A percentile compares a stretch with the other conserved stretches of the same genome.
Conservation (phyloP, 371 early-diverging fungal species). For the Circinella umbellata region DNA sequence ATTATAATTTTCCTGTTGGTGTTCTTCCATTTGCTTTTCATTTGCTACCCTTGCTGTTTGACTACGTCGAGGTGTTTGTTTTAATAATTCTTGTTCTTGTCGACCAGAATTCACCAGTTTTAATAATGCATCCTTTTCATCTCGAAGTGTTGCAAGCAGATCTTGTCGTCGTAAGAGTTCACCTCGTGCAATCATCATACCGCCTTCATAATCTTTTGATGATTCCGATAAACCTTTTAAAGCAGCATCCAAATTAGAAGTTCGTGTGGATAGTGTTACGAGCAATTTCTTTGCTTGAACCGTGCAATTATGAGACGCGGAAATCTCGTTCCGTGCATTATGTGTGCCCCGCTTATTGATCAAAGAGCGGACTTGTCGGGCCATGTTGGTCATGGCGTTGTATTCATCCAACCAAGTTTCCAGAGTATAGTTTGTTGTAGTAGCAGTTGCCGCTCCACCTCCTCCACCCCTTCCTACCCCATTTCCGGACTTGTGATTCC, state of each 20-base stretch:
- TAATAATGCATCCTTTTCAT: slow-evolving; percentile 66
- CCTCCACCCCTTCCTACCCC: slow-evolving; percentile 31
- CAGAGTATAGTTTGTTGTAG: slow-evolving; percentile 53
- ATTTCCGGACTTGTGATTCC: no score
- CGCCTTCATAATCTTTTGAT: slow-evolving; percentile 13
- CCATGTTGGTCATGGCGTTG: slow-evolving; percentile 58
- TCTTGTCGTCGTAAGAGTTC: slow-evolving; percentile 78
- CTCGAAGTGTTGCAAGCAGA: slow-evolving; percentile 67
- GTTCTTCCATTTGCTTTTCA: not conserved
- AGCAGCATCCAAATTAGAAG: slow-evolving; percentile 60
- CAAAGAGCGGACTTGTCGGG: slow-evolving; percentile 73
- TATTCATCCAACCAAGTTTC: slow-evolving; percentile 85
- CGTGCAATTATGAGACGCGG: slow-evolving; percentile 73
- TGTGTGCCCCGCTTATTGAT: slow-evolving; percentile 71
- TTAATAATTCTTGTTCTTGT: slow-evolving; percentile 44
- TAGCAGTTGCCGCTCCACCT: slow-evolving; percentile 25
- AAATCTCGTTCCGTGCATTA: slow-evolving; percentile 71
- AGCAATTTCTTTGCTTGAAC: slow-evolving; percentile 80
- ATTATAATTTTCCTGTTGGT: not conserved
- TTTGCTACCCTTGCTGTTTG: not conserved
- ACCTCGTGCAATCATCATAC: slow-evolving; percentile 54
- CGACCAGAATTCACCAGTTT: slow-evolving; percentile 53
- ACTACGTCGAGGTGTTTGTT: slow-evolving; percentile 9
- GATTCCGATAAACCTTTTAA: slow-evolving; percentile 54
- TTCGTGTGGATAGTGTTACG: slow-evolving; percentile 45